phyloP scores from a whole-genome alignment of 2,329 filamentous ascomycete species.

The Penicillium sp. region DNA sequence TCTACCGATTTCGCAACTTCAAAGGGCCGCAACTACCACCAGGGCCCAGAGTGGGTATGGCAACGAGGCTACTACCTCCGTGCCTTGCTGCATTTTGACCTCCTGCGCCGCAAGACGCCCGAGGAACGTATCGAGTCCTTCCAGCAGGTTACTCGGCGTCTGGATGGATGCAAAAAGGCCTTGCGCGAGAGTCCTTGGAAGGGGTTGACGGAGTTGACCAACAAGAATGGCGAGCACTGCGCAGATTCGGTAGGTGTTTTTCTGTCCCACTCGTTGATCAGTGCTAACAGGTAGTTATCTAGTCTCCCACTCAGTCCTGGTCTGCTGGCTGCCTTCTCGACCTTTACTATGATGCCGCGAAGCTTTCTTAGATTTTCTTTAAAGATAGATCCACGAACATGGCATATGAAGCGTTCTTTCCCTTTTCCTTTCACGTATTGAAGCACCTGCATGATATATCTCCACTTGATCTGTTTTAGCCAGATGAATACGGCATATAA shows the following conservation, averaged over 20 bases:
- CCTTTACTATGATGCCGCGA: conserved; percentile 83
- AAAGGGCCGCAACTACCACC: conserved; percentile 96
- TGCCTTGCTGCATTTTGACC: conserved; percentile 83
- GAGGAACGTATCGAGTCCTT: conserved; percentile 79
- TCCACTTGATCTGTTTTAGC: not conserved
- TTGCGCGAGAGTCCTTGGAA: conserved; percentile 80
- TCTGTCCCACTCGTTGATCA: conserved; percentile 6
- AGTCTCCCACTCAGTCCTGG: conserved; percentile 96
- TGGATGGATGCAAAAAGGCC: conserved; percentile 78
- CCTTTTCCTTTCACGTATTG: not conserved
- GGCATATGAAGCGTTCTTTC: not conserved
- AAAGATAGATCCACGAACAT: not conserved
- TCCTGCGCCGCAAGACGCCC: conserved; percentile 62
- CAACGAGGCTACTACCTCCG: conserved; percentile 93
- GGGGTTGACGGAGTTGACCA: conserved; percentile 85
- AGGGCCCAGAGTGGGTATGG: conserved; percentile 98
- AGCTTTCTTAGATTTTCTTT: conserved; percentile 24
- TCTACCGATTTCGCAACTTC: conserved; percentile 83
- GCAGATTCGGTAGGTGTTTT: conserved; percentile 68
- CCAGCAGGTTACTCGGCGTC: conserved; percentile 83
- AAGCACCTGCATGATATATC: not conserved
- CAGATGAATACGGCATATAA: no score
- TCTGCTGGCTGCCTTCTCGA: conserved; percentile 92
- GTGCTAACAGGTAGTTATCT: conserved; percentile 7
- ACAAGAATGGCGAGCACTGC: conserved; percentile 80